Conservation (phyloP, 805 yeast species). For the Candida peoriensis region DNA sequence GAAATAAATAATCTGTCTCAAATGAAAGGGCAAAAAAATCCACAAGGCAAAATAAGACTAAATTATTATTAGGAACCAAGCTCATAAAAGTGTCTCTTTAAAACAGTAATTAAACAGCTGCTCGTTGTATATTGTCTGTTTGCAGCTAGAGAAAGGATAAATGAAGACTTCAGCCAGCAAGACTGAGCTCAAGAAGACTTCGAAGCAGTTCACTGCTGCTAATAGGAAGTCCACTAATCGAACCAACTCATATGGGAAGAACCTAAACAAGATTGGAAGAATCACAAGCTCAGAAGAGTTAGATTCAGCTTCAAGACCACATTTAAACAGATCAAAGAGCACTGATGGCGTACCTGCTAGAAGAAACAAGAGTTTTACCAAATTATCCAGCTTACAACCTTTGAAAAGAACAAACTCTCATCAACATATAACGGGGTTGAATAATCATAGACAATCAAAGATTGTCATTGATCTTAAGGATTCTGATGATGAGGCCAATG, state of each 20-base stretch:
- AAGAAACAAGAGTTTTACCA: constrained; percentile 19
- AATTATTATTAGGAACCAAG: too few relatives aligned
- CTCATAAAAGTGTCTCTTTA: too few relatives aligned
- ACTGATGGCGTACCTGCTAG: constrained; percentile 16
- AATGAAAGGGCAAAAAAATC: too few relatives aligned
- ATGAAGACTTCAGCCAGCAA: constrained; percentile 4
- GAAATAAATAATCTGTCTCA: too few relatives aligned
- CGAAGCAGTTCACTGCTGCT: constrained; percentile 19
- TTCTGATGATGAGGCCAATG: constrained; percentile 10
- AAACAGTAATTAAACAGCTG: too few relatives aligned
- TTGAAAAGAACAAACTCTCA: constrained; percentile 19
- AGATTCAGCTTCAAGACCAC: constrained; percentile 14
- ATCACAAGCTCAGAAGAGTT: constrained; percentile 19
- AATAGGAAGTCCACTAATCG: constrained; percentile 15
- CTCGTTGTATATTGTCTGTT: too few relatives aligned
- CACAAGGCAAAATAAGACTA: too few relatives aligned
- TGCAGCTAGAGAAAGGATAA: neutral
- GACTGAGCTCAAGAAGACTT: constrained; percentile 14
- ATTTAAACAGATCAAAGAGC: constrained; percentile 20
- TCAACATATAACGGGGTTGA: constrained; percentile 11
- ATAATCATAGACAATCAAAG: constrained; percentile 3
- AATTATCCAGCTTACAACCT: constrained; percentile 18
- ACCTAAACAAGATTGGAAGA: constrained; percentile 19
- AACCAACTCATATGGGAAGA: constrained; percentile 23
- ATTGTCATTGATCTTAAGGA: constrained; percentile 15